These are phyloP conservation scores for Aspergillus sparsus DNA, from an alignment of 495 filamentous ascomycete genomes.

Conservation along the genomic window DNA sequence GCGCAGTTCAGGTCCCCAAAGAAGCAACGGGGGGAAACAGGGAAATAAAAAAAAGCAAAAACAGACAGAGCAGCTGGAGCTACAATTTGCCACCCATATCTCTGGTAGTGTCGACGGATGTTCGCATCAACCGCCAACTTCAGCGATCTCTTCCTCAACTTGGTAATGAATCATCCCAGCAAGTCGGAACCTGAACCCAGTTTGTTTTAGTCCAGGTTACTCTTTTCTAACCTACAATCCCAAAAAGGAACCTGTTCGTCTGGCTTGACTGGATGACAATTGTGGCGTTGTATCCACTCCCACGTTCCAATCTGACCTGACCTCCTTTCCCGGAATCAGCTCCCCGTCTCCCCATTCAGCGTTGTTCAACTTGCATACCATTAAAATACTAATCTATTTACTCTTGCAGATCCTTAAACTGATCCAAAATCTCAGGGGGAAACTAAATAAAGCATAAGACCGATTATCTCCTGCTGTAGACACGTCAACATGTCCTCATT, in stretches of 20 bases:
- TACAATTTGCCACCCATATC: too few relatives aligned
- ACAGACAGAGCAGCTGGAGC: not conserved
- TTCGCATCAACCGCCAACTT: not conserved
- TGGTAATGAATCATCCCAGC: slow-evolving; percentile 2
- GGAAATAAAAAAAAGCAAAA: too few relatives aligned
- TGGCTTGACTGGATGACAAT: not conserved
- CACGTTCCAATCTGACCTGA: not conserved
- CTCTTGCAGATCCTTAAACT: not conserved
- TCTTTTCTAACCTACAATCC: not conserved
- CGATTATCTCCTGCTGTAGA: not conserved
- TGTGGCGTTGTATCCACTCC: slow-evolving; percentile 5
- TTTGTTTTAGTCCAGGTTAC: not conserved
- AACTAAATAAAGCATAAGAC: not conserved
- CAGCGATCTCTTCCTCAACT: not conserved
- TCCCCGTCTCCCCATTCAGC: not conserved
- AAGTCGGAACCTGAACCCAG: not conserved
- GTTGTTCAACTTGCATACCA: not conserved
- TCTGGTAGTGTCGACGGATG: not conserved
- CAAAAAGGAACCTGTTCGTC: not conserved
- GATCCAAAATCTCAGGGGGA: not conserved
- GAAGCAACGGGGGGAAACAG: too few relatives aligned
- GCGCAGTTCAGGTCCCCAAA: too few relatives aligned
- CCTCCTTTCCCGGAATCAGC: not conserved
- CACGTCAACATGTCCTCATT: not conserved
- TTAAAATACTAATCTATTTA: not conserved